Conservation (phyloP, 768 basidiomycete genomes). For the Sarcodon aspratus region DNA sequence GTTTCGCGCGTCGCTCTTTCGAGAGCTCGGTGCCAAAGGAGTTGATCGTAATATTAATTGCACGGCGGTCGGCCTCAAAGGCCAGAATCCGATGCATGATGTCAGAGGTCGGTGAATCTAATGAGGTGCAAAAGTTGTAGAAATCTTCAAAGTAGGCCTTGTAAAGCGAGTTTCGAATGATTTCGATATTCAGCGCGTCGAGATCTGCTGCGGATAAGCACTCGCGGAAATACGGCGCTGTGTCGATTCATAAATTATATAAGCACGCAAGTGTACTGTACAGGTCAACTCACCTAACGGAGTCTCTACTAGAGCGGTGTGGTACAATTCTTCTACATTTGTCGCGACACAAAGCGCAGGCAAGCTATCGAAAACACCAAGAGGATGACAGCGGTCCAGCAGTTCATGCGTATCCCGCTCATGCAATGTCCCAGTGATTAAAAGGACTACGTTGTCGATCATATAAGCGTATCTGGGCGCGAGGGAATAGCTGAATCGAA, state of each 20-base stretch:
- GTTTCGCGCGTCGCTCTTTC: slow-evolving; percentile 88
- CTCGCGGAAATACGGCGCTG: slow-evolving; percentile 93
- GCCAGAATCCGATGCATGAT: slow-evolving; percentile 87
- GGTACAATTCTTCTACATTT: slow-evolving; percentile 96
- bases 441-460: slow-evolving; percentile 98
- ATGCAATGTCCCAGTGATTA: slow-evolving; percentile 95
- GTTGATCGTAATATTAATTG: slow-evolving; percentile 98
- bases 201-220: slow-evolving; percentile 93
- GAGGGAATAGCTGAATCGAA: background rate
- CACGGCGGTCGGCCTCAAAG: slow-evolving; percentile 95
- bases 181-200: slow-evolving; percentile 98
- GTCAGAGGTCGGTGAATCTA: slow-evolving; percentile 80
- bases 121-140: slow-evolving; percentile 65
- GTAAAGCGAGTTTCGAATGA: slow-evolving; percentile 98
- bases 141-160: slow-evolving; percentile 99
- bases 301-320: slow-evolving; percentile 94
- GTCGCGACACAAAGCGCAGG: slow-evolving; percentile 98
- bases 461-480: slow-evolving; percentile 84
- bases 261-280: background rate
- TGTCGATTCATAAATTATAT: background rate
- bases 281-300: slow-evolving; percentile 63
- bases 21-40: slow-evolving; percentile 92
- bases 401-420: slow-evolving; percentile 97
- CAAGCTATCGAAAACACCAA: slow-evolving; percentile 97
- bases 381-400: slow-evolving; percentile 90